Evolutionary conservation across 768 basidiomycete species (phyloP), one percentile per base, ranked within the genome.

Genomic region (Trametes cubensis): DNA sequence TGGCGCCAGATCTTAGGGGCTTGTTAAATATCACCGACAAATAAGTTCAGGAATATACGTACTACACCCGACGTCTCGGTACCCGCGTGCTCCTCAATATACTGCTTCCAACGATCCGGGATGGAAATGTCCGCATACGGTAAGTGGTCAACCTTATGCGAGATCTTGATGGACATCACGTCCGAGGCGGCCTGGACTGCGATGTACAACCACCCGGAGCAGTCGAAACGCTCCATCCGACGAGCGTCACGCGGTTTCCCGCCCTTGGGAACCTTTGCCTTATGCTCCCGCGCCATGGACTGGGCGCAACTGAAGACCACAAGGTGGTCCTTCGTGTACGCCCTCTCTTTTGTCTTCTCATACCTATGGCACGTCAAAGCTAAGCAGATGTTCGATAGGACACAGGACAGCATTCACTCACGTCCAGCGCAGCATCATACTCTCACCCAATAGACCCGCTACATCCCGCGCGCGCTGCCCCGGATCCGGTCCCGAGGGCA

Each of bases 141-240:
- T 0, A 20, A 3, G 39, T 66, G 65, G 7, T 40, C 21, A 3
- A 13, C 14, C 28, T 28, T 28, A 30, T 66, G 65, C 40, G 50
- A 54, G 17, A 66, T 21, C 25, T 25, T 55, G 40, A 66, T 49
- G 4, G 11, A 20, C 4, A 44, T 41, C 8, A 20, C 25, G 18
- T 48, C 20, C 4, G 51, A 62, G 4, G 10, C 25, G 6, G 13
- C 6, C 15, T 20, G 34, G 6, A 58, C 39, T 7, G 30, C 28
- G 15, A 66, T 54, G 30, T 62, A 47, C 21, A 66, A 47, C 65
- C 65, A 66, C 5, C 65, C 65, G 38, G 48, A 14, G 20, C 65
- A 66, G 3, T 17, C 34, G 48, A 48, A 62, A n/a, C 61, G 65
- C 10, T 53, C 39, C 57, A 59, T 62, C 20, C 57, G 65, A n/a